These are phyloP conservation scores for Alternaria panax DNA, from an alignment of 2,329 filamentous ascomycete genomes.

Conservation along the genomic window DNA sequence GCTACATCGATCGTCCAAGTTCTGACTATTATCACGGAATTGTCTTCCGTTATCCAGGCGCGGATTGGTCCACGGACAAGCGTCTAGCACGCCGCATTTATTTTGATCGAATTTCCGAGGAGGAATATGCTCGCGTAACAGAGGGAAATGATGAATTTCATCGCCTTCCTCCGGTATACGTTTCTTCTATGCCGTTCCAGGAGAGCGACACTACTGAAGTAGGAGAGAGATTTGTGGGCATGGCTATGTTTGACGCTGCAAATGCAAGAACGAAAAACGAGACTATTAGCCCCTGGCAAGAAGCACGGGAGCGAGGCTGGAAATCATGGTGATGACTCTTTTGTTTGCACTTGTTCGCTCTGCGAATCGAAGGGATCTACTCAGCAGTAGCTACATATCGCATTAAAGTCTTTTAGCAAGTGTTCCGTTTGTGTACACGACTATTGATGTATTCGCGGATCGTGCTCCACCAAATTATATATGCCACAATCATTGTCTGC, in stretches of 20 bases:
- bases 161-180: slow-evolving; percentile 3
- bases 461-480: neutral
- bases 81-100: neutral
- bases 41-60: neutral
- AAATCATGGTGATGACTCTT: neutral
- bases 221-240: neutral
- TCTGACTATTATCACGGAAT: slow-evolving; percentile 9
- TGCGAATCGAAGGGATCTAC: neutral
- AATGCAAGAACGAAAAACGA: neutral
- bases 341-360: neutral
- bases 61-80: neutral
- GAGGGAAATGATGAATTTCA: neutral
- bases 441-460: neutral
- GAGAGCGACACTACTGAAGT: neutral
- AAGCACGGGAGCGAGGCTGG: neutral
- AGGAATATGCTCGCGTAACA: neutral
- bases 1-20: slow-evolving; percentile 11
- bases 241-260: neutral
- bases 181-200: neutral
- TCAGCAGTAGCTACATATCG: neutral
- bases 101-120: neutral
- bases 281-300: neutral
- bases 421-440: neutral
- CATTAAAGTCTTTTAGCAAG: neutral
- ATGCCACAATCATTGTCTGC: neutral